Evolutionary conservation across 345 rosid species (phyloP).

Genomic region (Salix viminalis): DNA sequence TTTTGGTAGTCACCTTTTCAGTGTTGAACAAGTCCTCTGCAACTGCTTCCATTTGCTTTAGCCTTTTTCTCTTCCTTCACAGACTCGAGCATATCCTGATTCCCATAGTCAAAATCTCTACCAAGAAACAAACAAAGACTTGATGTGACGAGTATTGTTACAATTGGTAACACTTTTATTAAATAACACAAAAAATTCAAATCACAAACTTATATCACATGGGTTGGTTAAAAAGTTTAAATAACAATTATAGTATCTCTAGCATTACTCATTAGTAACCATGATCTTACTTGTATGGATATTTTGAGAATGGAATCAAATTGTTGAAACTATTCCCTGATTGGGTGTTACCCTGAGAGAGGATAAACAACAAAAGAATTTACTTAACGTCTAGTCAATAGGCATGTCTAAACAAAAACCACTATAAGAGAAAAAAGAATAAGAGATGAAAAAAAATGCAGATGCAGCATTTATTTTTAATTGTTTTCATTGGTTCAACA

Average conservation of each 20-base stretch:
- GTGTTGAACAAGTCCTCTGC: slow-evolving; percentile 78
- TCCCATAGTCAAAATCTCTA: slow-evolving; percentile 52
- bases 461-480: no score
- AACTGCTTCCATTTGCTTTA: slow-evolving; percentile 80
- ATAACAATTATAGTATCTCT: no score
- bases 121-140: not conserved
- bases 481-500: no score
- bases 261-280: not conserved
- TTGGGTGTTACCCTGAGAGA: slow-evolving; percentile 41
- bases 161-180: no score
- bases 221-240: no score
- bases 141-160: no score
- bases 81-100: slow-evolving; percentile 43
- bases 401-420: not conserved
- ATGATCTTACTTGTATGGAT: slow-evolving; percentile 68
- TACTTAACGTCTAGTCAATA: not conserved
- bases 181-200: not conserved
- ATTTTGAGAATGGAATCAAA: slow-evolving; percentile 79
- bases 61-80: slow-evolving; percentile 74
- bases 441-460: no score
- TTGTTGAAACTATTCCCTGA: slow-evolving; percentile 87
- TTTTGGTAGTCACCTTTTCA: slow-evolving; percentile 48
- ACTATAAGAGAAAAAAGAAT: no score
- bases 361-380: not conserved
- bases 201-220: not conserved